Conservation (phyloP, 306 rosid genomes). For the Lathyrus tuberosus region DNA sequence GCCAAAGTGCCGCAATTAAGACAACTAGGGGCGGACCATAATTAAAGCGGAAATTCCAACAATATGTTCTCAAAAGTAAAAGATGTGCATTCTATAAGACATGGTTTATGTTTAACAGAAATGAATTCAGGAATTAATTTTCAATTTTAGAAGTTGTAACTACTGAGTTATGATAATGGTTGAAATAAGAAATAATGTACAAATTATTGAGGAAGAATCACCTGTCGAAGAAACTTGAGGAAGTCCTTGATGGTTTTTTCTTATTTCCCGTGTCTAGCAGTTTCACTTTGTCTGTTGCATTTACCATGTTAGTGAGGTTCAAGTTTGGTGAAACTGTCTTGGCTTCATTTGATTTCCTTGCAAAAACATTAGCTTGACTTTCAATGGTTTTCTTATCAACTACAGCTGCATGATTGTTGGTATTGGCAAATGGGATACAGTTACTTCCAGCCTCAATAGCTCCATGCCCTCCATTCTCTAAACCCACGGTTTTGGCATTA, state of each 20-base stretch:
- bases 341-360: conserved; percentile 46
- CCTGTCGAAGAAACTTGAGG: conserved; percentile 79
- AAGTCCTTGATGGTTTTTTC: conserved; percentile 55
- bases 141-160: conserved; percentile 9
- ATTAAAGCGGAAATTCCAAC: too few relatives aligned
- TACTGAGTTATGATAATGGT: neutral
- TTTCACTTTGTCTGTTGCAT: conserved; percentile 37
- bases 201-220: conserved; percentile 42
- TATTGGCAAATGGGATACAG: conserved; percentile 40
- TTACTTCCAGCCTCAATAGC: conserved; percentile 39
- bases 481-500: conserved; percentile 50
- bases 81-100: conserved; percentile 7
- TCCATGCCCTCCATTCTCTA: conserved; percentile 49
- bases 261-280: conserved; percentile 44
- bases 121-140: conserved; percentile 11
- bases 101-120: conserved; percentile 16
- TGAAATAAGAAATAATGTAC: conserved; percentile 1
- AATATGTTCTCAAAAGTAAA: conserved; percentile 17
- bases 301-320: conserved; percentile 38
- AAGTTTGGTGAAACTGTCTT: conserved; percentile 41
- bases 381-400: conserved; percentile 42
- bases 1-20: too few relatives aligned
- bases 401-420: conserved; percentile 37
- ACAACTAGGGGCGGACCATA: too few relatives aligned
- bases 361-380: conserved; percentile 42